phyloP scores from a whole-genome alignment of 495 filamentous ascomycete genomes.

The Aspergillus affinis region DNA sequence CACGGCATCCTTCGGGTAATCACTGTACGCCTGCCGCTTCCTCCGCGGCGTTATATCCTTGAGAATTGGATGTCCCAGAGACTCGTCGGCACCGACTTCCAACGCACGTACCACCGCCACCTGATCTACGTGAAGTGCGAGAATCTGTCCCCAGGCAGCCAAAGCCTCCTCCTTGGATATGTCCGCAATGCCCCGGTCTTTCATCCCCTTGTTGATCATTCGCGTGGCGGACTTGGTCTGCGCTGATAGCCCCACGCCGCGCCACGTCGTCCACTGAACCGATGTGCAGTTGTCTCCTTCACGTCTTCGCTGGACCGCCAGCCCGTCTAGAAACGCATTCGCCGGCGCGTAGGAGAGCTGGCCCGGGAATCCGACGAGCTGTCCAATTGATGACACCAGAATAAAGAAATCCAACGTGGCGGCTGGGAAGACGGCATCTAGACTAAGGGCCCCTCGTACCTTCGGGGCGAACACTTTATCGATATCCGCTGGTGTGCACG shows the following conservation, averaged over 20 bases:
- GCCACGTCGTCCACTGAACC: background rate
- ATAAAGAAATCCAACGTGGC: background rate
- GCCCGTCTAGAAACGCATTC: background rate
- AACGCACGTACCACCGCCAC: background rate
- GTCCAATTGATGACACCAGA: background rate
- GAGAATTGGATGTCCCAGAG: background rate
- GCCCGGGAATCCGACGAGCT: background rate
- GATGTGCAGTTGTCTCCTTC: background rate
- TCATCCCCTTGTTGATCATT: background rate
- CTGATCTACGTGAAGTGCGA: background rate
- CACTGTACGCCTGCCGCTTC: background rate
- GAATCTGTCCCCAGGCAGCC: background rate
- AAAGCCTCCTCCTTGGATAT: background rate
- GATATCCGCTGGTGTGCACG: background rate
- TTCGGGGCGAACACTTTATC: background rate
- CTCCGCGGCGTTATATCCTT: background rate
- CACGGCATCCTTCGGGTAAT: constrained; percentile 15
- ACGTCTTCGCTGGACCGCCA: background rate
- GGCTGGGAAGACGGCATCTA: background rate
- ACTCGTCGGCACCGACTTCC: background rate
- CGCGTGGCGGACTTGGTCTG: background rate
- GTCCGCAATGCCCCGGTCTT: background rate
- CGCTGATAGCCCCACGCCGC: background rate
- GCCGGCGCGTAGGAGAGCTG: background rate
- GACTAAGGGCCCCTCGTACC: background rate